Conservation (phyloP, 2,329 filamentous ascomycete species). For the Fusarium mangiferae region DNA sequence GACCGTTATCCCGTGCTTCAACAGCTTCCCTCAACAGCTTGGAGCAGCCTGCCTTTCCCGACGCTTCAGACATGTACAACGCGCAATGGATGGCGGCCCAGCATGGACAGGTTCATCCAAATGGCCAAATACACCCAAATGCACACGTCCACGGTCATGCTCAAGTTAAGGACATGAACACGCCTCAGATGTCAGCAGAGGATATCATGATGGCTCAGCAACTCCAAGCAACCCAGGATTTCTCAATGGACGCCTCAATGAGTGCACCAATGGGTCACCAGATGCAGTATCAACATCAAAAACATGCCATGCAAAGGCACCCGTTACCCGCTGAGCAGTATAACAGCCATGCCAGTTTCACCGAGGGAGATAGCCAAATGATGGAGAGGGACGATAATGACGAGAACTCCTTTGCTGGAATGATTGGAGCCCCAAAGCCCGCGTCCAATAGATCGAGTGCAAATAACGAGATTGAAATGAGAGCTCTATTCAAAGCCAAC, state of each 20-base stretch:
- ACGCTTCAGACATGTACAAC: conserved; percentile 57
- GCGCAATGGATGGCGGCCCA: conserved; percentile 59
- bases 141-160: conserved; percentile 44
- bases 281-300: conserved; percentile 53
- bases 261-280: conserved; percentile 56
- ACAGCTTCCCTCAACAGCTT: conserved; percentile 68
- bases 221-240: conserved; percentile 63
- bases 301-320: conserved; percentile 57
- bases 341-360: conserved; percentile 63
- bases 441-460: conserved; percentile 74
- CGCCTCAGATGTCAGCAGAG: conserved; percentile 64
- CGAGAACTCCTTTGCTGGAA: conserved; percentile 63
- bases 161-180: conserved; percentile 57
- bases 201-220: conserved; percentile 69
- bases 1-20: conserved; percentile 65
- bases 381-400: conserved; percentile 69
- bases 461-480: conserved; percentile 84
- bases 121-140: conserved; percentile 20
- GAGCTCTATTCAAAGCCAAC: conserved; percentile 77
- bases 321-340: conserved; percentile 66
- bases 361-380: conserved; percentile 68
- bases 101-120: conserved; percentile 32
- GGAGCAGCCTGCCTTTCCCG: conserved; percentile 58
- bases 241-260: conserved; percentile 60
- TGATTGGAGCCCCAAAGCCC: conserved; percentile 62